Base-by-base conservation (phyloP, 306 rosid genomes). In the Glycyrrhiza uralensis region DNA sequence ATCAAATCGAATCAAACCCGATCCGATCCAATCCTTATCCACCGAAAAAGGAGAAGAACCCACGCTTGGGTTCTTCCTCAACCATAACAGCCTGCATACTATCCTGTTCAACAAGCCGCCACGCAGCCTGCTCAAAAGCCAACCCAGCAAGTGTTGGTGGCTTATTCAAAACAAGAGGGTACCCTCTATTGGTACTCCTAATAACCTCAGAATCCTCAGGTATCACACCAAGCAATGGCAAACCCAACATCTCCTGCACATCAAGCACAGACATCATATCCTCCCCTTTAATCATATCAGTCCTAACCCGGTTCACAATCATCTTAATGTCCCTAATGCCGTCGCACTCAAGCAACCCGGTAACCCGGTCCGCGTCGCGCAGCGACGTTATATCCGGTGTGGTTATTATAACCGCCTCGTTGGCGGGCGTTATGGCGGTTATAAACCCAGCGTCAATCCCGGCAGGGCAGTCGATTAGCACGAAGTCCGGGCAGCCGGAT, bases 51-150 rank as follows among this genome's bases (percentile, higher is more conserved):
- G 97, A 94, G 92, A 94, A 94, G 52, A 94, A 94, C 0, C 99
- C 93, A 4, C 93, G 86, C 73, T 91, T 94, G 0, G 99, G 97
- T 72, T 91, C 97, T 59, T 91, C 99, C 79, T 95, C 99, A 2
- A 89, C 83, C 86, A 89, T 75, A 14, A 91, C 97, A 24, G 99
- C 99, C 76, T 89, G 80, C 99, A 95, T 95, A 19, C 81, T 91
- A 76, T 95, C 99, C 79, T 91, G 99, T 82, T 95, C 97, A 12
- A 95, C 97, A 51, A 95, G 97, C 75, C 99, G 86, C 99, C 99
- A 95, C 0, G 99, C 99, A 0, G 99, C 99, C 75, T 91, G 99
- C 82, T 95, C 97, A 59, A 95, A 95, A 8, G 99, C 96, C 84
- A 95, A 72, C 0, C 97, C 99, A 0, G 99, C 99, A 87, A 95